These are phyloP conservation scores for Lablab purpureus DNA, from an alignment of 306 rosid species.

Conservation along the genomic window DNA sequence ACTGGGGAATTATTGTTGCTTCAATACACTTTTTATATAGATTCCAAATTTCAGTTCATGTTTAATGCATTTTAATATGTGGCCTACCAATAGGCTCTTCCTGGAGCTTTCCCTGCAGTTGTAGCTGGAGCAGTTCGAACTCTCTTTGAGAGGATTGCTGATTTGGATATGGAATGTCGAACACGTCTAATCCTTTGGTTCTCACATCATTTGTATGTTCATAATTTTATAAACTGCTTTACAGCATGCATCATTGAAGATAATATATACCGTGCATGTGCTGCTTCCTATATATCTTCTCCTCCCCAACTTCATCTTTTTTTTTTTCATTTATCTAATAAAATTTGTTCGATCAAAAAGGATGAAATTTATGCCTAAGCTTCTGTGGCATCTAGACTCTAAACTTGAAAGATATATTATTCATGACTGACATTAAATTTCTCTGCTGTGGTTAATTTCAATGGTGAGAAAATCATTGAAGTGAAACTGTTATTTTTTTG, in stretches of 20 bases:
- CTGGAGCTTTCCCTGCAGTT: conserved; percentile 99
- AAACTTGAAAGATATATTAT: background rate
- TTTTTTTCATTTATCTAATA: background rate
- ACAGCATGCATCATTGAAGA: conserved; percentile 15
- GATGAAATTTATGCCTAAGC: background rate
- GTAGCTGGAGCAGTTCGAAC: conserved; percentile 98
- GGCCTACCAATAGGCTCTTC: conserved; percentile 82
- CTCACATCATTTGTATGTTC: conserved; percentile 95
- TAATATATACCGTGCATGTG: conserved; percentile 4
- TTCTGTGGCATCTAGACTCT: background rate
- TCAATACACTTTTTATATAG: background rate
- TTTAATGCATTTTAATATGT: conserved; percentile 45
- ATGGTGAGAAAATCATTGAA: conserved; percentile 23
- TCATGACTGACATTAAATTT: conserved; percentile 30
- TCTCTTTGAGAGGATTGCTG: conserved; percentile 90
- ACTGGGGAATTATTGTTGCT: conserved; percentile 22
- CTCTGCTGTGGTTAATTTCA: conserved; percentile 2
- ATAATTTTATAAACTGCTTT: conserved; percentile 22
- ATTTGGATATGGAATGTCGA: conserved; percentile 98
- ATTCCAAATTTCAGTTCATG: background rate
- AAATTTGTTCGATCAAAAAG: background rate
- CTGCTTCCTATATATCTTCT: background rate
- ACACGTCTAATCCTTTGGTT: conserved; percentile 97
- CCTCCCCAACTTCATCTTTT: background rate
- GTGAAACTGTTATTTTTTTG: conserved; percentile 8